Evolutionary conservation across 768 basidiomycete genomes (phyloP), one percentile per base, ranked within the genome.

Genomic region (Podaxis rugospora): DNA sequence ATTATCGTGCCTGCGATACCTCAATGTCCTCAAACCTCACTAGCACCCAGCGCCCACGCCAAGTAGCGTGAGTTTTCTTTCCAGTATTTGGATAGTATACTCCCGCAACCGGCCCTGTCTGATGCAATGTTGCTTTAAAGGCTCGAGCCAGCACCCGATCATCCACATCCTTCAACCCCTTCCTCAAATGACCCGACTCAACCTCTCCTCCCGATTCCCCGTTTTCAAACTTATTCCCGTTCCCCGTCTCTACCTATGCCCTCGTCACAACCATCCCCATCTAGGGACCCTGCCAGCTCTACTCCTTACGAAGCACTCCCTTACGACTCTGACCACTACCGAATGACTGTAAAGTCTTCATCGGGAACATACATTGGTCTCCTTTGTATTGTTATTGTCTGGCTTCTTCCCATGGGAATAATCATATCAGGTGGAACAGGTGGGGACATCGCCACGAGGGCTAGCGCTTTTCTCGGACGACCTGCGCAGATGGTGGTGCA

Each of bases 281-380:
- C 7, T 42, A 1, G 13, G 18, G 7, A n/a, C 1, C 40, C 14
- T 14, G 18, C 14, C 40, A n/a, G 18, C 5, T 42, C 40, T 10
- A 21, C 23, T 4, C 21, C 21, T 49, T 49, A 11, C 23, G 47
- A 49, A 53, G 3, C 52, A 37, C 18, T 18, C 11, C 32, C 10
- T 14, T 25, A 23, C 32, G 52, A 53, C 11, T 21, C 47, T 7
- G 47, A 50, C 13, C 39, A 55, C 5, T 35, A 55, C 13, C 53
- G 53, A n/a, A 27, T 55, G 56, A 16, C 11, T n/a, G 21, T 21
- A 23, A 57, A 50, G 10, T 14, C 32, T 21, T 35, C 46, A 10
- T 49, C 56, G n/a, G 56, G 56, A 37, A 50, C 47, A 10, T 49
- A 50, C n/a, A 49, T 57, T 35, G 56, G 56, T 23, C 46, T 57